Evolutionary conservation across 225 moss, liverwort and hornwort species (phyloP), one percentile per base, ranked within the genome.

Genomic region (Physcomitrellopsis africana): DNA sequence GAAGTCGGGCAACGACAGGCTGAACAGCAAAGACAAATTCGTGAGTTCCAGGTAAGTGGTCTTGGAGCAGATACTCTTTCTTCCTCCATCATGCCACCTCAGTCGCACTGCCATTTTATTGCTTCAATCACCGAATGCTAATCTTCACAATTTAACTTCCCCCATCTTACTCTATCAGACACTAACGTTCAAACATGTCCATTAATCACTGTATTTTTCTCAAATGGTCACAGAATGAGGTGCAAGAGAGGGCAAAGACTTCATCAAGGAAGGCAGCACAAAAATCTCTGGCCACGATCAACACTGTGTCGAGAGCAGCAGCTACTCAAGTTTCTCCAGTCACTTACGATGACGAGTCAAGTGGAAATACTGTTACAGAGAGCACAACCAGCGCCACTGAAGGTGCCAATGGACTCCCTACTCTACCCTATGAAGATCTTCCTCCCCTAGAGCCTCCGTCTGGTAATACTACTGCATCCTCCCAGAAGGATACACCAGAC

Each of bases 1-100:
- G 94, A 97, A 32, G 89, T 97, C 46, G 97, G 97, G 65, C 91
- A 90, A 74, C 87, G 87, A 58, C 97, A 97, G 84, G 87, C 97
- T 79, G 97, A 97, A 78, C 91, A 83, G 86, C 92, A 95, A 81
- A 91, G 90, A 78, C 46, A 69, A 2, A 78, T 94, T 14, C 94
- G 90, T 8, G 89, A 94, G 63, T 94, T 97, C 73, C 92, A 97
- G 94, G 96, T 90, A 69, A 11, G 16, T 19, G 19, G 15, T 16
- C 0, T 17, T 2, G 1, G 22, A 64, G 24, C 3, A 2, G 44
- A 51, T 14, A 16, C 66, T 14, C 24, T 47, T 16, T 41, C 29
- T 16, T 16, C 62, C 8, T n/a, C 46, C 37, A 11, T 18, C 24
- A 16, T 3, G 6, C 22, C 51, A 12, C 17, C 43, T 29, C 4